A percentile compares a stretch with the other conserved stretches of the same genome.
Conservation (phyloP, 2,329 filamentous ascomycete genomes). For the Mollisiaceae sp. region DNA sequence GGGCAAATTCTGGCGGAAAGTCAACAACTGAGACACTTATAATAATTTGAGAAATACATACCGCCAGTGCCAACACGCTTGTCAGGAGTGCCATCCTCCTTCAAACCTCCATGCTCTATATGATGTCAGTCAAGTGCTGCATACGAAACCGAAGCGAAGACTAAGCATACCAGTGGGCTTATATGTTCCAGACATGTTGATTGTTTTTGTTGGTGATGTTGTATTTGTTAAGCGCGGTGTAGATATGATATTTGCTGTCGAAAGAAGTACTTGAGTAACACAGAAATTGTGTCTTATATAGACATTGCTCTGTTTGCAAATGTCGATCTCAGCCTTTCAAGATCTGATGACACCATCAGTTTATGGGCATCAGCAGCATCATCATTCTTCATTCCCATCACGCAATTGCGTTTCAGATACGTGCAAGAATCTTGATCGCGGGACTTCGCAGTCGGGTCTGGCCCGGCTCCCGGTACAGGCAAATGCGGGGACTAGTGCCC, state of each 20-base stretch:
- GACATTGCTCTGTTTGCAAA: neutral
- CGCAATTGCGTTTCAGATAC: slow-evolving; percentile 1
- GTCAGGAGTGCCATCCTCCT: slow-evolving; percentile 49
- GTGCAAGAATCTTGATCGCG: neutral
- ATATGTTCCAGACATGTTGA: slow-evolving; percentile 28
- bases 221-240: neutral
- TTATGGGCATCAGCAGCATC: neutral
- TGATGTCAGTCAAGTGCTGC: neutral
- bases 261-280: neutral
- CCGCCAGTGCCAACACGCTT: slow-evolving; percentile 47
- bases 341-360: neutral
- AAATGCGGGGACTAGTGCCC: slow-evolving; percentile 1
- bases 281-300: neutral
- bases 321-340: neutral
- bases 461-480: neutral
- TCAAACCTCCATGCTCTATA: slow-evolving; percentile 49
- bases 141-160: neutral
- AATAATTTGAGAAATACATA: slow-evolving; percentile 7
- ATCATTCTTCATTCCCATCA: slow-evolving; percentile 2
- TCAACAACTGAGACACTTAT: neutral
- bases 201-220: slow-evolving; percentile 4
- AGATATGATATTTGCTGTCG: neutral
- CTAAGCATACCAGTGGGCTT: slow-evolving; percentile 28
- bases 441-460: neutral
- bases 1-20: slow-evolving; percentile 43